Evolutionary conservation across 345 rosid genomes (phyloP), one percentile per base, ranked within the genome.

Genomic region (Ricinus communis): DNA sequence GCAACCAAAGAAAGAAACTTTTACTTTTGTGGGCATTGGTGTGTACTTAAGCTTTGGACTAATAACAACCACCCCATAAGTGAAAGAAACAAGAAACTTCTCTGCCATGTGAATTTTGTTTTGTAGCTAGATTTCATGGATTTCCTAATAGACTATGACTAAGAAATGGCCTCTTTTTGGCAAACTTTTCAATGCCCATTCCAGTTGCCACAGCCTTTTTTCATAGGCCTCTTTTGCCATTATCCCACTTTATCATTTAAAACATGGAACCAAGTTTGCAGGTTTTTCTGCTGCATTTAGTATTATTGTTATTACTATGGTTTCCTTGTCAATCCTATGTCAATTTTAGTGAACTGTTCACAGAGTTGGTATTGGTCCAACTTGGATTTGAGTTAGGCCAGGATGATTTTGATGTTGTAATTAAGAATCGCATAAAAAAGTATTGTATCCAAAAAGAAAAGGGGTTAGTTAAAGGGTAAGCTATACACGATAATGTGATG

Each of bases 41-140:
- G 40, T 27, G 56, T 49, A 10, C 22, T 65, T 47, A 8, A 18
- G 9, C 6, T 49, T 47, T 21, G 28, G 62, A 58, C 41, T 1
- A 31, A 15, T 5, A 58, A 58, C 38, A 33, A 33, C 38, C n/a
- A n/a, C 0, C 1, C 62, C 53, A 15, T 15, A 30, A 57, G 18
- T 22, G 6, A 5, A 36, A 15, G n/a, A 45, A 52, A 18, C n/a
- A 33, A 58, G 13, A 18, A 1, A 49, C 33, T 63, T n/a, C n/a
- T n/a, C n/a, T n/a, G n/a, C n/a, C n/a, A 43, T 24, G 85, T 81
- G 85, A 60, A 18, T 50, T 86, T 83, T 85, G 87, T 87, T 77
- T 46, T 66, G 77, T 81, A 79, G 87, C 78, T 47, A 30, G 47
- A 5, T 21, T 46, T 53, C 27, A 74, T 83, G 88, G 79, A 69